Conservation (phyloP, 805 yeast species). For the Wickerhamia fluorescens region DNA sequence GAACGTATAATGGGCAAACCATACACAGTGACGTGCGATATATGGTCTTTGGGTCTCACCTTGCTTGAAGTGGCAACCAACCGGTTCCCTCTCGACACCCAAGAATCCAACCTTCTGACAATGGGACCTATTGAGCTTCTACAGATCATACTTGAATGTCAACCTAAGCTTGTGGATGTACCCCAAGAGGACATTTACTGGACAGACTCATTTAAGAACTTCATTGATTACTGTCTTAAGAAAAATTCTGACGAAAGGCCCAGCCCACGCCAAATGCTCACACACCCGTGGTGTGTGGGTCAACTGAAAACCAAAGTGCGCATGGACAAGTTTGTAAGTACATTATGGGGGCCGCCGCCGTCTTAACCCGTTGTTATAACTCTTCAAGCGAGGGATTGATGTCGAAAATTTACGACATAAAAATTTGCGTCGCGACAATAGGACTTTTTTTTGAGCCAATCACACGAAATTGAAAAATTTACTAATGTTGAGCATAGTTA, state of each 20-base stretch:
- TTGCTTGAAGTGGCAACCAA: constrained; percentile 89
- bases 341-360: constrained; percentile 74
- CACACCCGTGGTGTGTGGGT: constrained; percentile 87
- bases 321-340: constrained; percentile 79
- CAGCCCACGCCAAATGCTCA: constrained; percentile 86
- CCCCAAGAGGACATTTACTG: constrained; percentile 70
- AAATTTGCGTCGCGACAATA: constrained; percentile 1
- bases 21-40: constrained; percentile 90
- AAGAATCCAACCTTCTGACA: constrained; percentile 25
- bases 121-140: constrained; percentile 76
- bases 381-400: too few relatives aligned
- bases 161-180: constrained; percentile 74
- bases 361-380: too few relatives aligned
- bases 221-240: constrained; percentile 70
- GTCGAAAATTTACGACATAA: background rate
- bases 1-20: constrained; percentile 95
- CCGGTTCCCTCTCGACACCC: constrained; percentile 61
- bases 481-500: too few relatives aligned
- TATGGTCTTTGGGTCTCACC: constrained; percentile 94
- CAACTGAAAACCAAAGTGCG: constrained; percentile 66
- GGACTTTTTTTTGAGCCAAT: too few relatives aligned
- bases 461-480: constrained; percentile 3
- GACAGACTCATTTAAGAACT: constrained; percentile 78
- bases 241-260: constrained; percentile 80
- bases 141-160: constrained; percentile 70